phyloP scores from a whole-genome alignment of 176 grass and related monocot species.

The Saccharum officinarum region DNA sequence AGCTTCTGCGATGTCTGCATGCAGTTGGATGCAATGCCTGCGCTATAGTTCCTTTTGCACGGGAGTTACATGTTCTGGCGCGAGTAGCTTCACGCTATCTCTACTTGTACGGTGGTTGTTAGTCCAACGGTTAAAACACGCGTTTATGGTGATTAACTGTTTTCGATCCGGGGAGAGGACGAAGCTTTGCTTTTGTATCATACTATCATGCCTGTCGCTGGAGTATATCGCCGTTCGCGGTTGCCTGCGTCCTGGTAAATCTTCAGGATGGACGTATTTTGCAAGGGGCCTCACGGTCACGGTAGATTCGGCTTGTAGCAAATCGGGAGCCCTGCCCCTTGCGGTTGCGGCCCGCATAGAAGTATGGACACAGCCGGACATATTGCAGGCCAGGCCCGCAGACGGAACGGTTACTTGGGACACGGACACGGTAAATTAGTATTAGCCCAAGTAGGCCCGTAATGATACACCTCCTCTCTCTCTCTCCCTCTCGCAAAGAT shows the following conservation, averaged over 20 bases:
- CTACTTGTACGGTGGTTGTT: not conserved
- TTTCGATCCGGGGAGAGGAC: not conserved
- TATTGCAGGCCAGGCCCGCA: too few relatives aligned
- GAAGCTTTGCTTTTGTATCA: not conserved
- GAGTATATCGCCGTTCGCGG: too few relatives aligned
- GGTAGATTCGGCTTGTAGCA: too few relatives aligned
- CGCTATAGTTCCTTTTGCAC: not conserved
- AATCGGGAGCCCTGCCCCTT: too few relatives aligned
- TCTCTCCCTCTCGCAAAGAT: not conserved
- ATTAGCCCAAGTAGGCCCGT: too few relatives aligned
- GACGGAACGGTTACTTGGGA: too few relatives aligned
- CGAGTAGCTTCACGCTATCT: not conserved
- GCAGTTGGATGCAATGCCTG: not conserved
- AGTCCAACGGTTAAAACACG: not conserved
- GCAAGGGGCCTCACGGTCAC: too few relatives aligned
- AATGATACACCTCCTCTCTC: not conserved
- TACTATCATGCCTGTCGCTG: not conserved
- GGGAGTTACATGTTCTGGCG: not conserved
- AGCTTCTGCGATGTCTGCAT: not conserved
- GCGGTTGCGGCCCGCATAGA: too few relatives aligned
- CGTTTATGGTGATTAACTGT: not conserved
- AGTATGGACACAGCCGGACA: too few relatives aligned
- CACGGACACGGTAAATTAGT: too few relatives aligned
- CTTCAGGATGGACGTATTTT: too few relatives aligned
- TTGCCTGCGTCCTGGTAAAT: too few relatives aligned